Evolutionary conservation across 2,329 filamentous ascomycete species (phyloP), one percentile per base, ranked within the genome.

Genomic region (Lecanicillium sp.): DNA sequence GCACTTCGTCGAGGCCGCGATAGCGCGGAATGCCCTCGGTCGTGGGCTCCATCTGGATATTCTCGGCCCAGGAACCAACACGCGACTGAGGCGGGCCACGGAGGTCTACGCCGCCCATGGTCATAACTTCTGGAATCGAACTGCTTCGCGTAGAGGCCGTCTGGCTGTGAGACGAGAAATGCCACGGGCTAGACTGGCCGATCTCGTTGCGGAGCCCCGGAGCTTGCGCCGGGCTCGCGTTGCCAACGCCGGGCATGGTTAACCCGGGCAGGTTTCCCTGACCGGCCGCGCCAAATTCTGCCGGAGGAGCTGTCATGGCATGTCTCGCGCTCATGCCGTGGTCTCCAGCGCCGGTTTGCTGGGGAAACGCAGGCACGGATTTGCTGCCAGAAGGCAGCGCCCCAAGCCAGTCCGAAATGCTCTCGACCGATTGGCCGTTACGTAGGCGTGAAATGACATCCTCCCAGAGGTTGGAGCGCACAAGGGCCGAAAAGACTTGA

Each of bases 351-450:
- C 41, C 15, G n/a, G 41, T 35, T 25, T 6, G 7, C 4, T 42
- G 35, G 4, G 48, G 12, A 43, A 63, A 57, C 5, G 50, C 43
- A 7, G 59, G 48, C 27, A 58, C 43, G 19, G 52, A 33, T 34
- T 49, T 51, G 36, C 56, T 53, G n/a, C 48, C 51, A 14, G 62
- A 44, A 7, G 59, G 53, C 4, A 60, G 40, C 3, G 51, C 50
- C 13, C 56, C 60, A 2, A 80, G 61, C 65, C 70, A 77, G 36
- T 75, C 70, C 4, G 73, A 70, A 40, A 81, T 75, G 33, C 44
- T 60, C 32, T 78, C 73, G 16, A 78, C 56, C 8, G 65, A 59
- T 43, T 78, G 70, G 30, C 76, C 75, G 18, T 55, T 59, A 30
- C 71, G 73, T 31, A 80, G 51, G 5, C 70, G 67, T 15, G 62